Evolutionary conservation across 345 rosid genomes (phyloP).

Genomic region (Turritis glabra): DNA sequence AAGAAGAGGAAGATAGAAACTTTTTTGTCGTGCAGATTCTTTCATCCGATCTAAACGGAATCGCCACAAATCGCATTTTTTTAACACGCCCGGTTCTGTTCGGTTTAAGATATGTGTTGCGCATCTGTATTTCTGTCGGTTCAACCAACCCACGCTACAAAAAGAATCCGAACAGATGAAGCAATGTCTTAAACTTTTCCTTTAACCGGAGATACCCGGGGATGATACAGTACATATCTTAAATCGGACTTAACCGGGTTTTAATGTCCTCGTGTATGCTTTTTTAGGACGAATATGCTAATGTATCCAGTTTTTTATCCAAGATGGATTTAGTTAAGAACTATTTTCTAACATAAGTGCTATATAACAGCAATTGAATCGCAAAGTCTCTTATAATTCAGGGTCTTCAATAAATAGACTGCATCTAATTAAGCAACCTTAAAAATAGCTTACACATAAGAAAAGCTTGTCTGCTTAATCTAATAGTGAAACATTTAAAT

Average conservation of each 20-base stretch:
- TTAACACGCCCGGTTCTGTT: slow-evolving; percentile 5
- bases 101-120: slow-evolving; percentile 5
- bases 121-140: slow-evolving; percentile 3
- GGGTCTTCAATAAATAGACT: neutral
- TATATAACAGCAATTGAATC: neutral
- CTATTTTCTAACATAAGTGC: no score
- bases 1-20: neutral
- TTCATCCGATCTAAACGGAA: slow-evolving; percentile 3
- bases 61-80: slow-evolving; percentile 10
- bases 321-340: no score
- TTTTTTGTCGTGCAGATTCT: slow-evolving; percentile 5
- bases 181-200: neutral
- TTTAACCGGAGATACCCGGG: neutral
- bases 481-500: neutral
- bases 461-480: neutral
- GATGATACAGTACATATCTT: no score
- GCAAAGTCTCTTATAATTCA: neutral
- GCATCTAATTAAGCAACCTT: slow-evolving; percentile 18
- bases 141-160: neutral
- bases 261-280: no score
- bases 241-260: no score
- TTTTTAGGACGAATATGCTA: neutral
- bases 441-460: neutral
- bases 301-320: neutral
- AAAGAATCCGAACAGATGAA: neutral